Base-by-base conservation (phyloP, 164 flowering plant genomes). In the Tinospora cordifolia region DNA sequence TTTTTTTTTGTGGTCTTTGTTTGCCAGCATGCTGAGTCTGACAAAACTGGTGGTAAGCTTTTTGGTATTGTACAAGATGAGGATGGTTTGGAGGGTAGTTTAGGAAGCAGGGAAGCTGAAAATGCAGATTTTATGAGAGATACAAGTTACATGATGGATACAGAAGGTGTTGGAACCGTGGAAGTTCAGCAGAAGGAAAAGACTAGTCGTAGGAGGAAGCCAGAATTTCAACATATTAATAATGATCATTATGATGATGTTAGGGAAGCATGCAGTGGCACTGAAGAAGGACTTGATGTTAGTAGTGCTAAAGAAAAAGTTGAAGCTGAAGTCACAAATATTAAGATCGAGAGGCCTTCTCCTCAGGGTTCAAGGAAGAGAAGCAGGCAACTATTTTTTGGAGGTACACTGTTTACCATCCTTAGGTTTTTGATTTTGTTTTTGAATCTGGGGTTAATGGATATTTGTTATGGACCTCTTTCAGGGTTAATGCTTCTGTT, bases 261-360 rank as follows among this genome's bases (percentile, higher is more conserved):
- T 59, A 83, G 79, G 77, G 93, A 88, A 79, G 90, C 88, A 60
- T 86, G 89, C 73, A 86, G 93, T 77, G 88, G 89, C 44, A 88
- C 93, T 36, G 93, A 86, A 70, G 84, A 84, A 81, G 87, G 84
- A 72, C 85, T 78, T 68, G 76, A 65, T 66, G 44, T 78, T 51
- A 69, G 75, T 59, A 69, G 75, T 60, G 73, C 66, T 34, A 74
- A 79, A 72, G 81, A 79, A 70, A 84, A 80, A 68, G 69, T 73
- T 81, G 82, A 76, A 34, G 46, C 72, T n/a, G 88, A 87, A 72
- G 84, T 75, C 66, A 64, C 76, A 62, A 79, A 77, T 80, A 67
- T 68, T 44, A 79, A 75, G 71, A 57, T 12, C 71, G 74, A 36
- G 49, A 70, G 76, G 39, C 75, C 82, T 41, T 76, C 84, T 25